These are phyloP conservation scores for Metarhizium album DNA, from an alignment of 2,329 filamentous ascomycete genomes.

Conservation along the genomic window DNA sequence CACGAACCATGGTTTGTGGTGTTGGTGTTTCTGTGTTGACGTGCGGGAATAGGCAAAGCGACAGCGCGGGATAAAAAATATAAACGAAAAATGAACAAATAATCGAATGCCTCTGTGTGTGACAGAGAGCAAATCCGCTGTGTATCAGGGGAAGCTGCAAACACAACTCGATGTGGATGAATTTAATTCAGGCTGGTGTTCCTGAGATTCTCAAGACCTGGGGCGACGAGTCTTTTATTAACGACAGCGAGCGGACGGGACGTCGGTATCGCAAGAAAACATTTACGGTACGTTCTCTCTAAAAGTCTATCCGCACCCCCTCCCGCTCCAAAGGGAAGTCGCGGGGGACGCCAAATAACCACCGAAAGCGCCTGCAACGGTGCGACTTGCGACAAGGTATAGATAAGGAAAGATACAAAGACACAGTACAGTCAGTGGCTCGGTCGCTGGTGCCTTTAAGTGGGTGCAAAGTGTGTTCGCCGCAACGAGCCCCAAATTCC, in stretches of 20 bases:
- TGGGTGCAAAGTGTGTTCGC: neutral
- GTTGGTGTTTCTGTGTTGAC: neutral
- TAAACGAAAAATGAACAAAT: too few species aligned
- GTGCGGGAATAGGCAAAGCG: neutral
- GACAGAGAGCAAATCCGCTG: neutral
- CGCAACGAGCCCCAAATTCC: neutral
- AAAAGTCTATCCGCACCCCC: neutral
- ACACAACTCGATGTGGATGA: conserved; percentile 1
- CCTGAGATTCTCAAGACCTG: neutral
- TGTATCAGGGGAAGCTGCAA: conserved; percentile 1
- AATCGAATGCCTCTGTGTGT: neutral
- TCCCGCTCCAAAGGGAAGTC: neutral
- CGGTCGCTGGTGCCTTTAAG: conserved; percentile 6
- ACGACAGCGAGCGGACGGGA: neutral
- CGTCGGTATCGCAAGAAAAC: neutral
- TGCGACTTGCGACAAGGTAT: conserved; percentile 6
- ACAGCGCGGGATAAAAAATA: neutral
- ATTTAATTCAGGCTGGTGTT: neutral
- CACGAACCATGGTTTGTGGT: conserved; percentile 15
- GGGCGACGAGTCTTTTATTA: conserved; percentile 14
- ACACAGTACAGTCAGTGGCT: conserved; percentile 4
- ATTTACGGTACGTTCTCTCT: neutral
- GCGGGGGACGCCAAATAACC: neutral
- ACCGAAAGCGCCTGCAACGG: neutral
- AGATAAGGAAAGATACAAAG: conserved; percentile 4